Evolutionary conservation across 768 basidiomycete genomes (phyloP).

Genomic region (Russula emetica): DNA sequence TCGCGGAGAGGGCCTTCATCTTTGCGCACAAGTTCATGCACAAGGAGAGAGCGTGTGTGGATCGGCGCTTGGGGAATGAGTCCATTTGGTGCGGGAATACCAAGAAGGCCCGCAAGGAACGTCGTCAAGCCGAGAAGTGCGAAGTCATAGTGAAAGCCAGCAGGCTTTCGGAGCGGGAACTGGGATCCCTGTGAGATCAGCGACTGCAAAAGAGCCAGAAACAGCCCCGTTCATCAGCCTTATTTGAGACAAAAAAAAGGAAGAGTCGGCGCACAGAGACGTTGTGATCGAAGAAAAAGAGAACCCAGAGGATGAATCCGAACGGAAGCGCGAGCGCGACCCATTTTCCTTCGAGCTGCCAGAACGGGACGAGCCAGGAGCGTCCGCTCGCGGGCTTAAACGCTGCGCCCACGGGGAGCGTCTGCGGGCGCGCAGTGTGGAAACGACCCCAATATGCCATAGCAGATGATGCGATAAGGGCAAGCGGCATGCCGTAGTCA

Average conservation of each 20-base stretch:
- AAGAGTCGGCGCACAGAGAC: constrained; percentile 60
- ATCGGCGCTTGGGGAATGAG: constrained; percentile 87
- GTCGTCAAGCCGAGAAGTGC: constrained; percentile 89
- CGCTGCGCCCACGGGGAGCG: constrained; percentile 62
- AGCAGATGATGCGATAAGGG: constrained; percentile 67
- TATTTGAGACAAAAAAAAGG: neutral
- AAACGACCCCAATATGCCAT: constrained; percentile 88
- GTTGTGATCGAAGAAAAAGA: constrained; percentile 96
- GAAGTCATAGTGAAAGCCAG: constrained; percentile 84
- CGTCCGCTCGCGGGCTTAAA: constrained; percentile 70
- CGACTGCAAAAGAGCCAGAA: constrained; percentile 45
- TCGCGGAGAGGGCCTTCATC: constrained; percentile 39
- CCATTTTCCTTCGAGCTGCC: constrained; percentile 86
- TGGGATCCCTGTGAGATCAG: constrained; percentile 88
- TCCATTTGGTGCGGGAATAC: constrained; percentile 83
- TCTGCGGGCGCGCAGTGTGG: constrained; percentile 52
- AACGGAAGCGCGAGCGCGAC: constrained; percentile 87
- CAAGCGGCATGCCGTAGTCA: constrained; percentile 90
- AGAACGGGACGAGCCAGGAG: constrained; percentile 82
- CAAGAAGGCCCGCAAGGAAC: constrained; percentile 82
- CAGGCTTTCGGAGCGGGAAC: constrained; percentile 87
- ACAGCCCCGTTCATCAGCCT: neutral
- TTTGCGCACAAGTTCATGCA: constrained; percentile 51
- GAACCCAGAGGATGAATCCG: constrained; percentile 79
- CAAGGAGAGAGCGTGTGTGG: constrained; percentile 78